A percentile compares a stretch with the other conserved stretches of the same genome.
phyloP scores from a whole-genome alignment of 148 eudicot species.

The Persicaria maculosa region DNA sequence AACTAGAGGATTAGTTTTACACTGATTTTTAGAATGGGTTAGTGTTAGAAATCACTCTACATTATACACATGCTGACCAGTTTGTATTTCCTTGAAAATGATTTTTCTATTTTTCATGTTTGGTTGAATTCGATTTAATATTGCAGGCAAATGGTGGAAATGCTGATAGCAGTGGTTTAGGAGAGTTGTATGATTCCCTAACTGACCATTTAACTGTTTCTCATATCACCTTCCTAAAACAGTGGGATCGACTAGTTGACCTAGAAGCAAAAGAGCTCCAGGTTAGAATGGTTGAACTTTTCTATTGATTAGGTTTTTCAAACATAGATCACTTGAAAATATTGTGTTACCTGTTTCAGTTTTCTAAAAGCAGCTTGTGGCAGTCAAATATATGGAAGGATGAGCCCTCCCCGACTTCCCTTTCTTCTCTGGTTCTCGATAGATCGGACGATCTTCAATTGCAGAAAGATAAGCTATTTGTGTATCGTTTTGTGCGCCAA shows the following conservation, averaged over 20 bases:
- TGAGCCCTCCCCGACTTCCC: slow-evolving; percentile 36
- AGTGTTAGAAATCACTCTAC: no score
- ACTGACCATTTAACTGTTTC: slow-evolving; percentile 60
- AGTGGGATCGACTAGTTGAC: slow-evolving; percentile 82
- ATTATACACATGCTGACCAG: background rate
- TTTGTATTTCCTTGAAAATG: background rate
- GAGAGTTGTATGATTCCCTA: slow-evolving; percentile 60
- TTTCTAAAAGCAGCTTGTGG: slow-evolving; percentile 39
- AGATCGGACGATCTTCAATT: slow-evolving; percentile 39
- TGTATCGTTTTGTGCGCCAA: slow-evolving; percentile 65
- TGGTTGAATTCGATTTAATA: slow-evolving; percentile 14
- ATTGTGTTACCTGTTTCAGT: slow-evolving; percentile 28
- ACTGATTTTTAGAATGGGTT: no score
- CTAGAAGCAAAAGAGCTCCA: slow-evolving; percentile 82
- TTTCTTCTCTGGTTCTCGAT: slow-evolving; percentile 72
- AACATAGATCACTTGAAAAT: slow-evolving; percentile 1
- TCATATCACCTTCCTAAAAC: slow-evolving; percentile 61
- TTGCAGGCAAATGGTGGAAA: slow-evolving; percentile 75
- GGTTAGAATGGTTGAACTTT: slow-evolving; percentile 29
- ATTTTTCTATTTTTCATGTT: background rate
- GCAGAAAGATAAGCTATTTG: slow-evolving; percentile 44
- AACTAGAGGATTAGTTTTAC: no score
- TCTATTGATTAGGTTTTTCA: slow-evolving; percentile 4
- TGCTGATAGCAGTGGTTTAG: slow-evolving; percentile 78
- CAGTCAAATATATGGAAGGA: slow-evolving; percentile 30